Conservation (phyloP, 805 yeast species). For the Kodamaea sagamina region DNA sequence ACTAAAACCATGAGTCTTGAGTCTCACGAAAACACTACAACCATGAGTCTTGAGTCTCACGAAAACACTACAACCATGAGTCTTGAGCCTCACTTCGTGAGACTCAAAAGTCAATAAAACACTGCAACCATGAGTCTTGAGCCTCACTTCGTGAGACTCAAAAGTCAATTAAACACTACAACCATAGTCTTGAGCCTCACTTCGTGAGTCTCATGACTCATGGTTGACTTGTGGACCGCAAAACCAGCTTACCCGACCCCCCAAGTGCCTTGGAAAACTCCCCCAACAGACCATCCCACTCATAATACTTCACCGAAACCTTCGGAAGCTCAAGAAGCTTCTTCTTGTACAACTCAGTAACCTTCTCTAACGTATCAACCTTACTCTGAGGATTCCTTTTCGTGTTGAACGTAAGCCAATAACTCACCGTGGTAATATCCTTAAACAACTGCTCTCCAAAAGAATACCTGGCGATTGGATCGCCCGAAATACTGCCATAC, state of each 20-base stretch:
- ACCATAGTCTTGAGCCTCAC: no score
- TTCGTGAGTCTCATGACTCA: no score
- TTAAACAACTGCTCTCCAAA: slow-evolving; percentile 31
- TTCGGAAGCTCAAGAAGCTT: slow-evolving; percentile 44
- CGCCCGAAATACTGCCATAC: slow-evolving; percentile 30
- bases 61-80: no score
- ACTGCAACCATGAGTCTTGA: no score
- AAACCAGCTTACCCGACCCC: slow-evolving; percentile 5
- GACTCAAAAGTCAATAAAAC: no score
- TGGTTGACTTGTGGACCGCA: background rate
- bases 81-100: no score
- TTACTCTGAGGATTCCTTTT: slow-evolving; percentile 56
- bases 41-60: no score
- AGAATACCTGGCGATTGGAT: slow-evolving; percentile 20
- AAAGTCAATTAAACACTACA: no score
- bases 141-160: no score
- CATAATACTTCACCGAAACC: background rate
- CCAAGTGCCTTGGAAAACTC: slow-evolving; percentile 5
- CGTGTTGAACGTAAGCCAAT: slow-evolving; percentile 35
- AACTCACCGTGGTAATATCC: slow-evolving; percentile 31
- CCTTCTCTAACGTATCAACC: slow-evolving; percentile 37
- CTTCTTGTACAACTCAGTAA: slow-evolving; percentile 58
- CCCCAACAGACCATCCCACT: slow-evolving; percentile 7
- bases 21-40: no score
- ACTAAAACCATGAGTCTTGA: no score